These are phyloP conservation scores for Echeveria elegans DNA, from an alignment of 164 flowering plant species.

Conservation along the genomic window DNA sequence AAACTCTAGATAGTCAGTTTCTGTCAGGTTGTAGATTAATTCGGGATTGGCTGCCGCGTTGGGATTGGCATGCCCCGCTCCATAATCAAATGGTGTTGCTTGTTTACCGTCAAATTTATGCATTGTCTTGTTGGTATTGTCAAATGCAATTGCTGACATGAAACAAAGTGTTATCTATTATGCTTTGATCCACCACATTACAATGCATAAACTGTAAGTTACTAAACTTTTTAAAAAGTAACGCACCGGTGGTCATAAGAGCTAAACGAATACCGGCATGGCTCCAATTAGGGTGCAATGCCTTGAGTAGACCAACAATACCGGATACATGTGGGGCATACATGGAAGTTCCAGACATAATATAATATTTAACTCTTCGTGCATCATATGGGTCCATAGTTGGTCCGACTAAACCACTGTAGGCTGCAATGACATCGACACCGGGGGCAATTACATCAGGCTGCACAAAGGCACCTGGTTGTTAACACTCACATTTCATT, in stretches of 20 bases:
- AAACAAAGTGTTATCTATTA: not conserved
- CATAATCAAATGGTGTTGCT: not conserved
- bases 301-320: not conserved
- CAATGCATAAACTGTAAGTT: too few relatives aligned
- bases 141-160: not conserved
- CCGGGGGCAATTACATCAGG: not conserved
- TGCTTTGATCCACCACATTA: too few relatives aligned
- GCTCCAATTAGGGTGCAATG: constrained; percentile 1
- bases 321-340: constrained; percentile 2
- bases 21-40: not conserved
- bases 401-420: not conserved
- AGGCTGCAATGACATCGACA: not conserved
- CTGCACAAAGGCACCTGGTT: not conserved
- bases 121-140: not conserved
- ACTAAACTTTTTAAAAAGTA: not conserved
- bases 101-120: too few relatives aligned
- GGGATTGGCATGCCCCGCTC: not conserved
- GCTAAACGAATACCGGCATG: constrained; percentile 3
- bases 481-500: not conserved
- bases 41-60: not conserved
- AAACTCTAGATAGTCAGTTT: not conserved
- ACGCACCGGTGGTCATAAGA: constrained; percentile 3
- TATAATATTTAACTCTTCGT: not conserved
- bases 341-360: not conserved
- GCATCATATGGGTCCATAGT: not conserved